Base-by-base conservation (phyloP, 2,329 filamentous ascomycete species). In the Clarireedia hainanense region DNA sequence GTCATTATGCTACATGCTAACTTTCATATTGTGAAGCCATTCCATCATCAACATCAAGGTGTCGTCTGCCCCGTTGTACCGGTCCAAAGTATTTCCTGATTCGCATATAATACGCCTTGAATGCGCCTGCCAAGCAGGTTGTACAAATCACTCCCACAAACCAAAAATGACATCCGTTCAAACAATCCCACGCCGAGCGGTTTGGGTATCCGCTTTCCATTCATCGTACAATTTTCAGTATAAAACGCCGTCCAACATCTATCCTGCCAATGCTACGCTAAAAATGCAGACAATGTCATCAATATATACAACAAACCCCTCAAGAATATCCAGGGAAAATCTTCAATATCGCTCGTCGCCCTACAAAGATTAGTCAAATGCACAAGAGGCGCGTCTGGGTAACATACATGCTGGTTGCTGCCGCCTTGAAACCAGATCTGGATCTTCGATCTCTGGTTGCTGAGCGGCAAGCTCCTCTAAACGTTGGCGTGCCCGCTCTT, bases 271-370 rank as follows among this genome's bases (percentile, higher is more conserved):
- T 59, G 59, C 57, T 49, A 56, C 55, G 61, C 59, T 61, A 57
- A 55, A 57, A 57, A 57, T 57, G 37, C 56, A 46, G 26, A 50
- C 49, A 47, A 57, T 47, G 53, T 40, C 52, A 56, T 48, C 10
- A 40, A 49, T 20, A 49, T 30, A 37, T 36, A 40, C 12, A 43
- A 34, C 14, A 24, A 14, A 20, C 5, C n/a, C 20, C 52, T 52
- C 52, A 59, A 56, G 47, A 61, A 57, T 64, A 67, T 12, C 65
- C 65, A n/a, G 65, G 65, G 50, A 68, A 68, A 39, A 57, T 50
- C 26, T 50, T 62, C n/a, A 55, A 53, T 5, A 68, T 30, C 26
- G 56, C 59, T 47, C 36, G 57, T 27, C 61, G 58, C 64, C 64
- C 65, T 67, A 30, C 20, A 10, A 5, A 23, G 36, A 6, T 14